Evolutionary conservation across 148 eudicot species (phyloP).

Genomic region (Beta vulgaris): DNA sequence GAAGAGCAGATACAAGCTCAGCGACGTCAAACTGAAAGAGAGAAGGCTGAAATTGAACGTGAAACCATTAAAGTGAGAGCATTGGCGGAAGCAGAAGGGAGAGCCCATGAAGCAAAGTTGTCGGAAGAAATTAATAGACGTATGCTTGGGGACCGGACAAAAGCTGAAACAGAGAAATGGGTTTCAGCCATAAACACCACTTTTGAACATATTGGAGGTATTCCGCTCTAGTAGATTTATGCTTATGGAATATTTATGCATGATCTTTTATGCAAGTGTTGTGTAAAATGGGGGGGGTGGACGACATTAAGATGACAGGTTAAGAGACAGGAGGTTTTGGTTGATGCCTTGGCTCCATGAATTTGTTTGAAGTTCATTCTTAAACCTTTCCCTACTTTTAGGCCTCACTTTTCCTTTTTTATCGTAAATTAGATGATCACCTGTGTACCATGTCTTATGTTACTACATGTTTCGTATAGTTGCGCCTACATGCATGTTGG

Average conservation of each 20-base stretch:
- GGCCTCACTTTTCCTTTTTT: no score
- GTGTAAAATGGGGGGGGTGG: neutral
- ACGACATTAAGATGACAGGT: neutral
- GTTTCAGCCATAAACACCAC: constrained; percentile 91
- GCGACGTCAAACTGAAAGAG: constrained; percentile 88
- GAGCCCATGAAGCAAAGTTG: constrained; percentile 86
- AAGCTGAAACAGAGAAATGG: constrained; percentile 93
- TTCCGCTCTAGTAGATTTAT: neutral
- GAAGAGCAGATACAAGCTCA: constrained; percentile 95
- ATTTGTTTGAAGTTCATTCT: neutral
- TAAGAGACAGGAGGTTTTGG: neutral
- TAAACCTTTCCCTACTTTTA: neutral
- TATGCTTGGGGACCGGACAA: constrained; percentile 67
- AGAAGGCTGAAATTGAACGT: constrained; percentile 90
- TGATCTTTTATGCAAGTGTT: neutral
- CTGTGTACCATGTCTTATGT: neutral
- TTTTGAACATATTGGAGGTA: constrained; percentile 85
- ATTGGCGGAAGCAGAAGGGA: constrained; percentile 90
- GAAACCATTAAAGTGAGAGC: constrained; percentile 88
- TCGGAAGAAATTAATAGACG: constrained; percentile 86
- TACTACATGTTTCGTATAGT: neutral
- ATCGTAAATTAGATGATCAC: neutral
- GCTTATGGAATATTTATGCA: neutral
- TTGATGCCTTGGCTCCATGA: neutral
- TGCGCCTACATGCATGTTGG: neutral